Conservation (phyloP, 2,329 filamentous ascomycete species). For the Colletotrichum shisoi region DNA sequence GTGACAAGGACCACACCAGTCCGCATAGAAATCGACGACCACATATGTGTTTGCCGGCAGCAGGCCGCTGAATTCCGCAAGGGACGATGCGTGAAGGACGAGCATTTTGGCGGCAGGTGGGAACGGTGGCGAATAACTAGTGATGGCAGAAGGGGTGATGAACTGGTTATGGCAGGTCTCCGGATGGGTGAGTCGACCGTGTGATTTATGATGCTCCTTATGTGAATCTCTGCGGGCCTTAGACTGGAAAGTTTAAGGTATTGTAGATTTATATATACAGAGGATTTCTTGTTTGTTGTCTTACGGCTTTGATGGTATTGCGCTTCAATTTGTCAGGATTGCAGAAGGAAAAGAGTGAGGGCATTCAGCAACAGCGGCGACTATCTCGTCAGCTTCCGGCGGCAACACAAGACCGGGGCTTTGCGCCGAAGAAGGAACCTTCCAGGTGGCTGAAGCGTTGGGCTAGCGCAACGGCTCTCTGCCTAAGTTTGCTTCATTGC, state of each 20-base stretch:
- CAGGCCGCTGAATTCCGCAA: conserved; percentile 59
- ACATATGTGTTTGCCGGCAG: conserved; percentile 59
- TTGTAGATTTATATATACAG: background rate
- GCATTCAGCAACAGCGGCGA: background rate
- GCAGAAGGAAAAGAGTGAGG: background rate
- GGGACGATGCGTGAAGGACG: conserved; percentile 52
- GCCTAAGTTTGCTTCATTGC: conserved; percentile 10
- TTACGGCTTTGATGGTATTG: background rate
- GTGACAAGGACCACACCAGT: conserved; percentile 70
- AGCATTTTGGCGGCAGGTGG: conserved; percentile 42
- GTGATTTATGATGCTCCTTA: background rate
- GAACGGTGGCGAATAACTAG: background rate
- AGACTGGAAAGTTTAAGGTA: background rate
- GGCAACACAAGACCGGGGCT: conserved; percentile 16
- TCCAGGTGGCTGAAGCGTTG: conserved; percentile 25
- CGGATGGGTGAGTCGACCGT: background rate
- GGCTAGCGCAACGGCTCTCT: background rate
- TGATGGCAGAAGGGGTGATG: background rate
- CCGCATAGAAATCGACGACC: conserved; percentile 65
- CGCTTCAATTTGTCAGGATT: conserved; percentile 15
- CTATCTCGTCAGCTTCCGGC: conserved; percentile 21
- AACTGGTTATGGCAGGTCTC: background rate
- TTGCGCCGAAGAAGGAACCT: conserved; percentile 22
- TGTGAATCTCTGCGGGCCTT: too few species aligned
- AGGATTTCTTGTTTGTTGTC: background rate